Evolutionary conservation across 116 monocot species (phyloP).

Genomic region (Phalaenopsis hybrid): DNA sequence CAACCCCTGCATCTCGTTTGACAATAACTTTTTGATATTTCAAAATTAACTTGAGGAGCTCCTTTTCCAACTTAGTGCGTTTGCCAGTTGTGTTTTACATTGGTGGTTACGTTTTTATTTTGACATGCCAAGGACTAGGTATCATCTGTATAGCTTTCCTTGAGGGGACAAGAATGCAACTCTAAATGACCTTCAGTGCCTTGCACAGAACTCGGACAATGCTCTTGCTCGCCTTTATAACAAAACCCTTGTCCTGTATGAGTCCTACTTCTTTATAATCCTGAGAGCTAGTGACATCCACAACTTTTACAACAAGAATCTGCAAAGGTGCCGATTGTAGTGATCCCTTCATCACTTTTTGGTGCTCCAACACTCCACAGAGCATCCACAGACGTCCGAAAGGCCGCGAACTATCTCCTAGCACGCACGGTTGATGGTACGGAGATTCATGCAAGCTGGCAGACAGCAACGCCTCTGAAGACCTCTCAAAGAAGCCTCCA

Average conservation of each 20-base stretch:
- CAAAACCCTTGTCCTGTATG: not conserved
- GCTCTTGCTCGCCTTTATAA: not conserved
- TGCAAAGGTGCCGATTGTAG: not conserved
- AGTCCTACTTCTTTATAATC: conserved; percentile 17
- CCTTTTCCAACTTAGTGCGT: too few relatives aligned
- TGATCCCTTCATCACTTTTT: not conserved
- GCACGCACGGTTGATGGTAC: not conserved
- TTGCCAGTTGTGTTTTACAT: too few relatives aligned
- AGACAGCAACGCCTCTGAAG: conserved; percentile 13
- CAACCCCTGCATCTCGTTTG: too few relatives aligned
- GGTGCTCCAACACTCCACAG: not conserved
- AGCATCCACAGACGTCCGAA: not conserved
- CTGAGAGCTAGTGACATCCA: not conserved
- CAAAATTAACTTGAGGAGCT: too few relatives aligned
- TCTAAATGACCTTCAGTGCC: conserved; percentile 37
- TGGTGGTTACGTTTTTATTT: conserved; percentile 21
- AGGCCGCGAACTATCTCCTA: not conserved
- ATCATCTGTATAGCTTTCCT: conserved; percentile 27
- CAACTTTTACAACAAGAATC: not conserved
- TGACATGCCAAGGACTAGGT: conserved; percentile 22
- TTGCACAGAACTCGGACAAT: conserved; percentile 1
- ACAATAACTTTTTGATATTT: too few relatives aligned
- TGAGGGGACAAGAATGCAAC: conserved; percentile 15
- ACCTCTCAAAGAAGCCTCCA: conserved; percentile 59
- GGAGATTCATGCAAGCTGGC: not conserved